A percentile compares a stretch with the other conserved stretches of the same genome.
Conservation (phyloP, 345 rosid genomes). For the Alliaria petiolata region DNA sequence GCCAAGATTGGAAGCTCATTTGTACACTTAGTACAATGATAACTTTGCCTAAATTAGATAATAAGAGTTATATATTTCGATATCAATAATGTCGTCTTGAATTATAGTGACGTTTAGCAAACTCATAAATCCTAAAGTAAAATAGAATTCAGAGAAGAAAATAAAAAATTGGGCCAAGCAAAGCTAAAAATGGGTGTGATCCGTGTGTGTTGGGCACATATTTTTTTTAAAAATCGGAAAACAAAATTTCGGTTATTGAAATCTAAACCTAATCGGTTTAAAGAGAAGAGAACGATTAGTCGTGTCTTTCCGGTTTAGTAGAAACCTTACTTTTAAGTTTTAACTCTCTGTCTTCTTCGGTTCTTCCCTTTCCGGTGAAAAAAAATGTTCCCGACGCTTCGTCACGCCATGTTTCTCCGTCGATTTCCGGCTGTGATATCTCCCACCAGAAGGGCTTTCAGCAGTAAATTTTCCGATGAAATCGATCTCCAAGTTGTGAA, state of each 20-base stretch:
- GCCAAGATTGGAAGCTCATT: constrained; percentile 52
- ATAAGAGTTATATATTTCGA: not conserved
- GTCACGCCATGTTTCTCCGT: constrained; percentile 45
- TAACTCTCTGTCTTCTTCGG: not conserved
- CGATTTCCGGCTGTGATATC: constrained; percentile 32
- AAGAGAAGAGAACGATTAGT: not conserved
- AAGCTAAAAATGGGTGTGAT: not conserved
- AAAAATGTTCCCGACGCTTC: constrained; percentile 4
- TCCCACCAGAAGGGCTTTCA: constrained; percentile 34
- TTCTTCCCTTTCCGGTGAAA: not conserved
- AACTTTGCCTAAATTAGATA: not conserved
- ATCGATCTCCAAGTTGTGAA: constrained; percentile 14
- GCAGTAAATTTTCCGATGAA: constrained; percentile 28
- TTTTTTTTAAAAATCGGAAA: not conserved
- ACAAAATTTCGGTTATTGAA: not conserved
- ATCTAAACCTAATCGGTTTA: not conserved
- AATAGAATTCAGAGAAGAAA: not conserved
- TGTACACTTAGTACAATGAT: constrained; percentile 37
- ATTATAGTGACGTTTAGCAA: not conserved
- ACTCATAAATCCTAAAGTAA: not conserved
- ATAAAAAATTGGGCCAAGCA: too few species aligned
- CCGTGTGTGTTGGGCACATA: not conserved
- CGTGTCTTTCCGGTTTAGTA: not conserved
- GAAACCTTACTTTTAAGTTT: not conserved
- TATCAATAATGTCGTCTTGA: not conserved